These are phyloP conservation scores for Torrubiellomyces zombiae DNA, from an alignment of 2,329 filamentous ascomycete species.

Conservation along the genomic window DNA sequence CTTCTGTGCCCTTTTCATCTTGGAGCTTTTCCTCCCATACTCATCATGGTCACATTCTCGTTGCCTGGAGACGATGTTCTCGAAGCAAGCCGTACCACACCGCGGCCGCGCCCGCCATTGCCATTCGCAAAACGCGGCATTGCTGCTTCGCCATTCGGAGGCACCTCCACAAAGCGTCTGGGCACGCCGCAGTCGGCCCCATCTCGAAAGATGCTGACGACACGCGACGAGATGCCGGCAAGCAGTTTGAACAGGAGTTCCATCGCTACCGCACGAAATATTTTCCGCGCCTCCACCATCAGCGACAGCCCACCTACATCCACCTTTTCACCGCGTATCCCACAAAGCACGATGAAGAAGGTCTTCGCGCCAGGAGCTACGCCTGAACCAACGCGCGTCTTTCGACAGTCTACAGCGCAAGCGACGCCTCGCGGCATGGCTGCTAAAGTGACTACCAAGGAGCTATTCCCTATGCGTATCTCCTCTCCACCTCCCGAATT, in stretches of 20 bases:
- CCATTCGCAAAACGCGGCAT: conserved; percentile 27
- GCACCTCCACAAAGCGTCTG: conserved; percentile 14
- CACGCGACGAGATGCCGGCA: conserved; percentile 18
- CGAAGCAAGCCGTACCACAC: conserved; percentile 17
- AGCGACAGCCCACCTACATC: conserved; percentile 14
- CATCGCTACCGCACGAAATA: conserved; percentile 21
- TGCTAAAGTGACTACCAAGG: conserved; percentile 28
- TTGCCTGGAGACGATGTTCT: conserved; percentile 19
- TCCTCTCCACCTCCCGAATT: conserved; percentile 38
- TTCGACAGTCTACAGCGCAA: conserved; percentile 28
- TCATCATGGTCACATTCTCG: conserved; percentile 21
- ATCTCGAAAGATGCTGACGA: conserved; percentile 17
- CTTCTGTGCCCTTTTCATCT: not conserved
- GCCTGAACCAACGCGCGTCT: conserved; percentile 24
- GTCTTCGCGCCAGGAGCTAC: conserved; percentile 29
- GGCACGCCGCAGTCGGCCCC: conserved; percentile 22
- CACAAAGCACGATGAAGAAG: conserved; percentile 27
- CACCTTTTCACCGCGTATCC: conserved; percentile 28
- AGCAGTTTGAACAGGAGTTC: conserved; percentile 19
- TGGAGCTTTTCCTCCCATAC: not conserved
- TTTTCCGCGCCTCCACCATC: conserved; percentile 23
- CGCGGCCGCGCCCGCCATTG: conserved; percentile 21
- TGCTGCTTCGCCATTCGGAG: conserved; percentile 18
- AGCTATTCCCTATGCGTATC: conserved; percentile 42
- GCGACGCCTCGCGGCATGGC: conserved; percentile 32